Conservation (phyloP, 345 rosid species). For the Salix udensis region DNA sequence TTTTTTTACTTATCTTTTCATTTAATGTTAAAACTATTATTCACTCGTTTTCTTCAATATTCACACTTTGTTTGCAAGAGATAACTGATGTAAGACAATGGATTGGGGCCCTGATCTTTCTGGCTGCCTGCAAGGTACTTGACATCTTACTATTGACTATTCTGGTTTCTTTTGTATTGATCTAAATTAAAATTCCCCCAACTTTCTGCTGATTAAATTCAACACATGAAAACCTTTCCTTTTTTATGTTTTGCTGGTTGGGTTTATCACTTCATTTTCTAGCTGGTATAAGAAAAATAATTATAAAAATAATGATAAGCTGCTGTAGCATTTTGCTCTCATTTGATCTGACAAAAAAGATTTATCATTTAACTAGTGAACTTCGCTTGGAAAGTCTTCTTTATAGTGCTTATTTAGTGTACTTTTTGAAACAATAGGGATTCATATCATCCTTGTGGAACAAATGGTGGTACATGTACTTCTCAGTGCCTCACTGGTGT, state of each 20-base stretch:
- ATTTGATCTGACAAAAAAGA: not conserved
- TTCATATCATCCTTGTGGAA: not conserved
- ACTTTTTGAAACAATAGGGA: not conserved
- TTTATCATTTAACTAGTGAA: not conserved
- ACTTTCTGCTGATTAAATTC: not conserved
- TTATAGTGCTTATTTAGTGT: not conserved
- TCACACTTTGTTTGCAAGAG: slow-evolving; percentile 24
- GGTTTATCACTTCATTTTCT: not conserved
- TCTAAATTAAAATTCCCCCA: too few species aligned
- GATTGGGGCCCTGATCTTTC: not conserved
- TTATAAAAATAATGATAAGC: not conserved
- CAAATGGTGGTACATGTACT: not conserved
- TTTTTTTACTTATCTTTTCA: not conserved
- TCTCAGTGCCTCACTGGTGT: not conserved
- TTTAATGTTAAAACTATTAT: not conserved
- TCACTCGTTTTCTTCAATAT: slow-evolving; percentile 12
- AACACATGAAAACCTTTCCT: not conserved
- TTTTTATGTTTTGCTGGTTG: not conserved
- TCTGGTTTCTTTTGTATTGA: slow-evolving; percentile 1
- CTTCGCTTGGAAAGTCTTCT: not conserved
- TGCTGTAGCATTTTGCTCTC: not conserved
- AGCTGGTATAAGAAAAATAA: not conserved
- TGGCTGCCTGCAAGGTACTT: slow-evolving; percentile 13
- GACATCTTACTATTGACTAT: not conserved
- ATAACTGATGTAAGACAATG: not conserved